A percentile compares a stretch with the other conserved stretches of the same genome.
phyloP scores from a whole-genome alignment of 1,284 basidiomycete genomes.

The Cutaneotrichosporon cutaneum region DNA sequence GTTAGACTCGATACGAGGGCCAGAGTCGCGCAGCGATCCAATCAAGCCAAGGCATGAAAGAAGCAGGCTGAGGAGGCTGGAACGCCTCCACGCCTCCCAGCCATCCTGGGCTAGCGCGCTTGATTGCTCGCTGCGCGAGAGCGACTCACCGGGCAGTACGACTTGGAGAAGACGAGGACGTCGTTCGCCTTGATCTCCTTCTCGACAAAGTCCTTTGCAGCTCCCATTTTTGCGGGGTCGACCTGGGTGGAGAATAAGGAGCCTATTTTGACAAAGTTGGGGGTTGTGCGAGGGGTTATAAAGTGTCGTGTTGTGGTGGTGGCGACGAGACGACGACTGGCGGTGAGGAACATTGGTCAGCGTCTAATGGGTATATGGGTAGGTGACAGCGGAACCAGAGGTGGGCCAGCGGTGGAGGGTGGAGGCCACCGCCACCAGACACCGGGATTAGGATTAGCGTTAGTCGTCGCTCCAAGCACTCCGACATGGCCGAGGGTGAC shows the following conservation, averaged over 20 bases:
- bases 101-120: too few species aligned
- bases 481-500: too few species aligned
- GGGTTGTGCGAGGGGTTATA: not conserved
- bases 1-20: not conserved
- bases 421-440: not conserved
- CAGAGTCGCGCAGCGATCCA: not conserved
- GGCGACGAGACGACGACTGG: slow-evolving; percentile 3
- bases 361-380: too few species aligned
- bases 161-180: slow-evolving; percentile 51
- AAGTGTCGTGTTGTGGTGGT: slow-evolving; percentile 13
- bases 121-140: too few species aligned
- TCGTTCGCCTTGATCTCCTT: slow-evolving; percentile 48
- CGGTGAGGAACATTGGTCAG: slow-evolving; percentile 28
- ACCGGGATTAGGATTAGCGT: too few species aligned
- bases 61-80: too few species aligned
- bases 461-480: too few species aligned
- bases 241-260: slow-evolving; percentile 40
- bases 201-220: slow-evolving; percentile 47
- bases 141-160: slow-evolving; percentile 52
- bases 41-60: not conserved
- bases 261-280: slow-evolving; percentile 43
- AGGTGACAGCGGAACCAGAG: too few species aligned
- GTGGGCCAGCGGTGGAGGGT: not conserved
- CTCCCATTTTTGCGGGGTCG: slow-evolving; percentile 34
- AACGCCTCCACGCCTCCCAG: too few species aligned